Conservation (phyloP, 768 basidiomycete species). For the Brasilioporus rufonigricans region DNA sequence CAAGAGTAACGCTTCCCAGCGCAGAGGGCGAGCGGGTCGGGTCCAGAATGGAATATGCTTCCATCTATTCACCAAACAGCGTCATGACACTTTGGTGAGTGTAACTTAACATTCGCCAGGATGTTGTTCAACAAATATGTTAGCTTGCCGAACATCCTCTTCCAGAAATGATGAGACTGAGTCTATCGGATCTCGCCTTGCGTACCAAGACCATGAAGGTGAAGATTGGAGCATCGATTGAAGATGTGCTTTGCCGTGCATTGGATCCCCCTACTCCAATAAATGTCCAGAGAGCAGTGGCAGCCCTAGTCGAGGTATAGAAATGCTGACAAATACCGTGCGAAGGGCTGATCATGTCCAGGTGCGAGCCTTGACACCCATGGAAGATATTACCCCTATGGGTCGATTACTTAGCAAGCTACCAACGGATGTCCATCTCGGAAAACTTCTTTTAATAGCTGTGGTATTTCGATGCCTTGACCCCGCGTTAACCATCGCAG, state of each 20-base stretch:
- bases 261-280: slow-evolving; percentile 83
- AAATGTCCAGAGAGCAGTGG: slow-evolving; percentile 89
- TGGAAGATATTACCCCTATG: slow-evolving; percentile 94
- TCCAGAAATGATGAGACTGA: slow-evolving; percentile 94
- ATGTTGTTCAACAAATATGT: background rate
- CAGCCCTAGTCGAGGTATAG: slow-evolving; percentile 82
- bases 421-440: slow-evolving; percentile 94
- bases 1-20: slow-evolving; percentile 85
- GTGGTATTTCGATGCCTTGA: slow-evolving; percentile 88
- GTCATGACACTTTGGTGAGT: slow-evolving; percentile 75
- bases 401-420: slow-evolving; percentile 86
- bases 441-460: slow-evolving; percentile 86
- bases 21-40: slow-evolving; percentile 89
- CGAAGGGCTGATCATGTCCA: slow-evolving; percentile 24
- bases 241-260: slow-evolving; percentile 83
- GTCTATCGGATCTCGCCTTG: slow-evolving; percentile 86
- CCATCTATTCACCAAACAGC: slow-evolving; percentile 88
- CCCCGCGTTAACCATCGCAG: slow-evolving; percentile 95
- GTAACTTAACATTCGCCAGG: background rate
- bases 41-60: slow-evolving; percentile 89
- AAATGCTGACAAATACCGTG: background rate
- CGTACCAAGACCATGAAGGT: slow-evolving; percentile 94
- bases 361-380: slow-evolving; percentile 82
- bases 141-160: slow-evolving; percentile 88
- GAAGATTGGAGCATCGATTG: slow-evolving; percentile 79